phyloP scores from a whole-genome alignment of 495 filamentous ascomycete species.

The Letharia columbiana region DNA sequence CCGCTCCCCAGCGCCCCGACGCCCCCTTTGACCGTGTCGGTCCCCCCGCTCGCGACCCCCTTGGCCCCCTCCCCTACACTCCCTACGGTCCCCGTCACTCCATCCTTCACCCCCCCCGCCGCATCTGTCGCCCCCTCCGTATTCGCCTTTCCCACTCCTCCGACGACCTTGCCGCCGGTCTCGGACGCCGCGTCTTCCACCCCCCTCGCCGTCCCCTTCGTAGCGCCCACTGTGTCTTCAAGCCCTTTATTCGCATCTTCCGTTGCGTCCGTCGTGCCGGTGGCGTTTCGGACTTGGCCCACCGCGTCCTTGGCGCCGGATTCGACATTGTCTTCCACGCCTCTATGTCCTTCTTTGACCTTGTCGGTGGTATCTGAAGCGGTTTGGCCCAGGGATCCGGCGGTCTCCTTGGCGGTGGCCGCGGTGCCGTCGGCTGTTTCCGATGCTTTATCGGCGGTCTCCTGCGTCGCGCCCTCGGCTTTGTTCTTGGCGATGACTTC shows the following conservation, averaged over 20 bases:
- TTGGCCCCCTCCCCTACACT: slow-evolving; percentile 14
- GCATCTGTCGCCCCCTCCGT: slow-evolving; percentile 10
- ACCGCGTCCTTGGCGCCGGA: slow-evolving; percentile 17
- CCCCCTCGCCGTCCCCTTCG: slow-evolving; percentile 16
- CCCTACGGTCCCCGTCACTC: not conserved
- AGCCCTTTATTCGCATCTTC: slow-evolving; percentile 15
- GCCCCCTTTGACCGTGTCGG: slow-evolving; percentile 14
- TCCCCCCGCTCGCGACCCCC: slow-evolving; percentile 10
- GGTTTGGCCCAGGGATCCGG: slow-evolving; percentile 11
- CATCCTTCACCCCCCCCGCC: slow-evolving; percentile 11
- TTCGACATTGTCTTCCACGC: slow-evolving; percentile 17
- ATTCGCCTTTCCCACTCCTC: slow-evolving; percentile 5
- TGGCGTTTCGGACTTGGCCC: slow-evolving; percentile 7
- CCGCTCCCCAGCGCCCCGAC: slow-evolving; percentile 14
- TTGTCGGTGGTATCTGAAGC: slow-evolving; percentile 17
- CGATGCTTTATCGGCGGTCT: slow-evolving; percentile 1
- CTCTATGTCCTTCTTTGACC: slow-evolving; percentile 15
- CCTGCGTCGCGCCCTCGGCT: slow-evolving; percentile 7
- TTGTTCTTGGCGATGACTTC: slow-evolving; percentile 11
- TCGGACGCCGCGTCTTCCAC: slow-evolving; percentile 4
- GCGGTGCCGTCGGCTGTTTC: slow-evolving; percentile 12
- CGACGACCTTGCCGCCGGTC: slow-evolving; percentile 5
- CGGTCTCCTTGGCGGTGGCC: slow-evolving; percentile 11
- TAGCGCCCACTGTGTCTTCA: slow-evolving; percentile 13
- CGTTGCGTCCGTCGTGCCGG: slow-evolving; percentile 20